phyloP scores from a whole-genome alignment of 139 green algal species.

The Dunaliella sp. region DNA sequence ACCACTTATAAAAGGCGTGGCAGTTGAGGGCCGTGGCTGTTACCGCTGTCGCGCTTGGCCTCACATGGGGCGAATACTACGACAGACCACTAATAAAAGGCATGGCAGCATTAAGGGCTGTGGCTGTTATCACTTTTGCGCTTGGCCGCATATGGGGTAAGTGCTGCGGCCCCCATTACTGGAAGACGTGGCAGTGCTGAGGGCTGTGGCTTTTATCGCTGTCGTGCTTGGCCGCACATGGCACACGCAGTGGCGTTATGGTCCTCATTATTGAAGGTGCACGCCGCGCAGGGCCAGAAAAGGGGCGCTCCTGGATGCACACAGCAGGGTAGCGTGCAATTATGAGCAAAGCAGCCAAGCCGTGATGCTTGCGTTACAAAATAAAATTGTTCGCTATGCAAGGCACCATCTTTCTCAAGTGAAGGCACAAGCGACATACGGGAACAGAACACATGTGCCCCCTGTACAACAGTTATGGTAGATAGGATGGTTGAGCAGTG shows the following conservation, averaged over 20 bases:
- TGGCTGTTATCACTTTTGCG: not conserved
- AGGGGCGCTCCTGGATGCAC: constrained; percentile 30
- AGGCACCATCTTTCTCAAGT: no score
- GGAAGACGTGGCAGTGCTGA: not conserved
- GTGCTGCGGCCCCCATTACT: not conserved
- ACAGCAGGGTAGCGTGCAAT: no score
- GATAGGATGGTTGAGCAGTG: no score
- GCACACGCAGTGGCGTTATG: constrained; percentile 39
- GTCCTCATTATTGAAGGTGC: constrained; percentile 64
- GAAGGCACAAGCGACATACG: no score
- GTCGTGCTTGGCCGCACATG: constrained; percentile 45
- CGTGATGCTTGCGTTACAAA: no score
- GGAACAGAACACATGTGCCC: no score
- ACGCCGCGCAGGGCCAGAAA: constrained; percentile 61
- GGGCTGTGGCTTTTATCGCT: not conserved
- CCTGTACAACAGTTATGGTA: no score
- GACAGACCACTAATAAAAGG: not conserved
- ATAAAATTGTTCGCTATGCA: no score
- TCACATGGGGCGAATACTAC: constrained; percentile 54
- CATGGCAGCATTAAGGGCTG: not conserved
- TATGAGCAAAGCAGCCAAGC: no score
- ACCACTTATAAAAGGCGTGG: not conserved
- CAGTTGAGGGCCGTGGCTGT: not conserved
- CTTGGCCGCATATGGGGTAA: not conserved
- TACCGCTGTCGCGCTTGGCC: constrained; percentile 19